phyloP scores from a whole-genome alignment of 2,329 filamentous ascomycete genomes.

The Waltergamsia citrina region DNA sequence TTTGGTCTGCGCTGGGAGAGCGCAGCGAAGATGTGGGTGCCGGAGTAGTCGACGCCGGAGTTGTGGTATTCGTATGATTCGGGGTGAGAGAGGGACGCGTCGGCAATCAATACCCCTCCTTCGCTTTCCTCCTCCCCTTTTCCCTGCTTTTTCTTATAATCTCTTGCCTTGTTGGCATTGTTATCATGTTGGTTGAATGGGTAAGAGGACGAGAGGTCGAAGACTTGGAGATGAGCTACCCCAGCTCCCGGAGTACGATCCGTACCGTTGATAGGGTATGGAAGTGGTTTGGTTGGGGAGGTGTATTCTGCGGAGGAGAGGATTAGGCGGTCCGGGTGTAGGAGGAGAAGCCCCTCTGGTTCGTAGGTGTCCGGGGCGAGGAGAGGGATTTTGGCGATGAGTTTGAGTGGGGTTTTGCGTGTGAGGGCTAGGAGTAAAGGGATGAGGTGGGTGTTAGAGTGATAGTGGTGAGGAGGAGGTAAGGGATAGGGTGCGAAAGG shows the following conservation, averaged over 20 bases:
- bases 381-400: constrained; percentile 28
- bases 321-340: constrained; percentile 31
- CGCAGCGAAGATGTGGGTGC: constrained; percentile 26
- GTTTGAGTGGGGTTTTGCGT: constrained; percentile 30
- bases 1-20: constrained; percentile 37
- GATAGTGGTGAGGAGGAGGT: background rate
- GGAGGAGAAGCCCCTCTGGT: constrained; percentile 35
- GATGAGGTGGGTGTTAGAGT: constrained; percentile 12
- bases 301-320: constrained; percentile 35
- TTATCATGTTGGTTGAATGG: too few species aligned
- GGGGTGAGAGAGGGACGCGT: constrained; percentile 24
- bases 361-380: constrained; percentile 36
- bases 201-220: too few species aligned
- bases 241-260: constrained; percentile 28
- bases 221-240: constrained; percentile 28
- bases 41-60: constrained; percentile 32
- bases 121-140: too few species aligned
- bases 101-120: constrained; percentile 23
- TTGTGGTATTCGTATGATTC: constrained; percentile 23
- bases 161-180: too few species aligned
- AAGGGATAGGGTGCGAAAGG: background rate
- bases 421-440: constrained; percentile 21
- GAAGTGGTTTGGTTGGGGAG: constrained; percentile 6
- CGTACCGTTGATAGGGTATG: constrained; percentile 28
- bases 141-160: too few species aligned